Evolutionary conservation across 768 basidiomycete genomes (phyloP), one percentile per base, ranked within the genome.

Genomic region (Chalciporus sphaerocephalus): DNA sequence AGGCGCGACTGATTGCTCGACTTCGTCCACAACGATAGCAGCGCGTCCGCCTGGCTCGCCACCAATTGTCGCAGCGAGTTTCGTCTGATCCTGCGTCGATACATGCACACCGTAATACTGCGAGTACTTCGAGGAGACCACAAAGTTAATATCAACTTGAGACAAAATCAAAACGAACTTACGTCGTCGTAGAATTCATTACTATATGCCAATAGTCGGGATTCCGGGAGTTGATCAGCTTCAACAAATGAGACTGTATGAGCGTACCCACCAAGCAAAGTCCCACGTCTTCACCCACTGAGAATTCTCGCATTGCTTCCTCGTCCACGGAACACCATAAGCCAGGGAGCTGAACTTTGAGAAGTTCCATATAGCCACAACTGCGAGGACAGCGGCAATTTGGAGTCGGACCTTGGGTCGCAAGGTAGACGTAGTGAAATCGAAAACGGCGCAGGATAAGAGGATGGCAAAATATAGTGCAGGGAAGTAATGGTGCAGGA

Each of bases 401-500:
- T 95, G 90, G 23, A 95, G 62, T 22, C 94, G 74, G 24, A 90
- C 69, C 28, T 80, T 74, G 0, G 92, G 90, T 24, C 84, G 76
- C 7, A 98, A 67, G 1, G 77, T 75, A 22, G 88, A 85, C 1
- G 94, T 96, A 28, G 82, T 66, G 38, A 93, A 76, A 66, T 99
- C 96, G 57, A 98, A 97, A 2, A 86, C 74, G 3, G 73, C 73
- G 42, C 85, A 85, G 21, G 76, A 75, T 18, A 92, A 72, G 11
- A 99, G 78, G 54, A 92, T 81, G n/a, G 87, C 83, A 55, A 89
- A 94, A 61, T 92, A 95, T n/a, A 99, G 73, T 0, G 94, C 92
- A 0, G 95, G 96, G 70, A 98, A 87, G 65, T 98, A 98, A 70
- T 98, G 96, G 62, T 98, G 95, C 18, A 99, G 69, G 79, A 99